These are phyloP conservation scores for Angomonas ambiguus DNA, from an alignment of 208 protist species.

Conservation along the genomic window DNA sequence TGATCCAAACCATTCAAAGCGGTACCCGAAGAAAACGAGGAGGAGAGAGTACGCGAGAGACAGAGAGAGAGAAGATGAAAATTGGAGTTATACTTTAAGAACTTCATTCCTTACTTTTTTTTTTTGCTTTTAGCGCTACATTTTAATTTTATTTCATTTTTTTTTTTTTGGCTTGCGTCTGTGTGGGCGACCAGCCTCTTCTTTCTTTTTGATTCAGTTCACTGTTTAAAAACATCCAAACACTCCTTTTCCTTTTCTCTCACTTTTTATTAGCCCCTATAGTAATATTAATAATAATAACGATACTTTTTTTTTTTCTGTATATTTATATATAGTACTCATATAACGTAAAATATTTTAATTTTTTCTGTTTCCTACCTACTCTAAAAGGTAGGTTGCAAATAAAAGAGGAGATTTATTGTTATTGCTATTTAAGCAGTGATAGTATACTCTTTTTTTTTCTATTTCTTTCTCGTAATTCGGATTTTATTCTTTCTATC, in stretches of 20 bases:
- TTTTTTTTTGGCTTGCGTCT: conserved; percentile 7
- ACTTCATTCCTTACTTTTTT: too few species aligned
- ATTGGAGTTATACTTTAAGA: background rate
- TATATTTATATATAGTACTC: background rate
- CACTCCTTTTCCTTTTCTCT: background rate
- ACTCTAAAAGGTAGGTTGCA: background rate
- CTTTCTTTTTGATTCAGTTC: conserved; percentile 15
- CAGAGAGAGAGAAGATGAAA: background rate
- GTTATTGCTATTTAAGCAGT: background rate
- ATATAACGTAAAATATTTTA: background rate
- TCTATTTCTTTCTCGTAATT: conserved; percentile 8
- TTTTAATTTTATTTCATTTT: conserved; percentile 13
- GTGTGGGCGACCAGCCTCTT: conserved; percentile 2
- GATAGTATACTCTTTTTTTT: conserved; percentile 7
- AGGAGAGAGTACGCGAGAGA: background rate
- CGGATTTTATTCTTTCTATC: background rate
- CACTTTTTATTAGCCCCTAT: background rate
- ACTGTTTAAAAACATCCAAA: background rate
- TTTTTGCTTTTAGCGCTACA: background rate
- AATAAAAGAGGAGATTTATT: background rate
- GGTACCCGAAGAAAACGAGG: too few species aligned
- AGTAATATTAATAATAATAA: background rate
- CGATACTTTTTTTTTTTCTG: conserved; percentile 6
- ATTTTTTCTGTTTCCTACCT: background rate
- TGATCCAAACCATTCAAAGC: too few species aligned